Conservation (phyloP, 192 early-diverging fungal species). For the Chytriomyces confervae region DNA sequence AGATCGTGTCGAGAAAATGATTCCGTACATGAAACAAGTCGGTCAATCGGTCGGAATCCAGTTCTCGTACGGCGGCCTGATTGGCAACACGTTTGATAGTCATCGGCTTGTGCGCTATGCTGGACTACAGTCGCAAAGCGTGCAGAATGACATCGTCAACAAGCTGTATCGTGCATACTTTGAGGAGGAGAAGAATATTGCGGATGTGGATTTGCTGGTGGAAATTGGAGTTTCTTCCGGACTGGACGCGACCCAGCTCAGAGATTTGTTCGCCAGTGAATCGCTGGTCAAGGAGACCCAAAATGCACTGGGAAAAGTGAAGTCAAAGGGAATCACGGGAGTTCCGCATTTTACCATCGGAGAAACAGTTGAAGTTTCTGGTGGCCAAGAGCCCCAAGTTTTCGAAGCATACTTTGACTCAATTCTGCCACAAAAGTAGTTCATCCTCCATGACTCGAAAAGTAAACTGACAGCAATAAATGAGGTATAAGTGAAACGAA, state of each 20-base stretch:
- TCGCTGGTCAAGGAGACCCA: conserved; percentile 59
- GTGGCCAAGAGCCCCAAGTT: no score
- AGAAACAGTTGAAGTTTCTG: conserved; percentile 27
- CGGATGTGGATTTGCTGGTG: conserved; percentile 61
- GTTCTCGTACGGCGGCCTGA: conserved; percentile 69
- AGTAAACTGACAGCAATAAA: no score
- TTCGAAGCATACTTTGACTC: no score
- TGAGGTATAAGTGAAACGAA: no score
- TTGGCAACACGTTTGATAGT: conserved; percentile 64
- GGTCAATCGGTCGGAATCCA: conserved; percentile 71
- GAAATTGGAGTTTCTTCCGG: conserved; percentile 66
- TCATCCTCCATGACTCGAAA: no score
- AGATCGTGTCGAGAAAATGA: conserved; percentile 55
- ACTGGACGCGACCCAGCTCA: conserved; percentile 55
- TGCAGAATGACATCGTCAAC: conserved; percentile 64
- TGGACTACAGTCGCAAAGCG: conserved; percentile 39
- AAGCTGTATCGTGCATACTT: conserved; percentile 72
- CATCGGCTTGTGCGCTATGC: conserved; percentile 72
- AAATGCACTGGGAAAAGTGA: conserved; percentile 50
- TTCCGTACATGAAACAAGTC: conserved; percentile 53
- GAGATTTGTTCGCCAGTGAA: conserved; percentile 59
- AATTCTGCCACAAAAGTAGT: no score
- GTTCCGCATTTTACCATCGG: conserved; percentile 76
- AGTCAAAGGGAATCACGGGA: conserved; percentile 60
- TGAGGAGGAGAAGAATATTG: conserved; percentile 73